Evolutionary conservation across 768 basidiomycete species (phyloP).

Genomic region (Agrocybe chaxingu): DNA sequence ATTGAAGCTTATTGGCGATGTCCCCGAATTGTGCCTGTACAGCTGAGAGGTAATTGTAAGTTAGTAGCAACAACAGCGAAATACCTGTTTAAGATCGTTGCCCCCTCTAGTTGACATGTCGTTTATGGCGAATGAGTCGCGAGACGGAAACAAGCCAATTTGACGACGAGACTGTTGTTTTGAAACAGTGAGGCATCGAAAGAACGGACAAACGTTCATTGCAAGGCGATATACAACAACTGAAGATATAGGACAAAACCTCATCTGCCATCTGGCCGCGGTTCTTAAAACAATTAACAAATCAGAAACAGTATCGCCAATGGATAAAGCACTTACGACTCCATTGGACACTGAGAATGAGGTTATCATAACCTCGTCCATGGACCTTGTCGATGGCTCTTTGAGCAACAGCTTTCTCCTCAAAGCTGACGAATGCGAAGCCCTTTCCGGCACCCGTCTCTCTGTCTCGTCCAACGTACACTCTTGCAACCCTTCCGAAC

Average conservation of each 20-base stretch:
- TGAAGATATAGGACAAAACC: conserved; percentile 6
- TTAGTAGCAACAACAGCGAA: no score
- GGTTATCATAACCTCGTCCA: conserved; percentile 88
- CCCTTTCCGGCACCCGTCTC: conserved; percentile 96
- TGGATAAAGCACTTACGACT: conserved; percentile 42
- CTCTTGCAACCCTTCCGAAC: conserved; percentile 84
- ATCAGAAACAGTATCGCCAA: background rate
- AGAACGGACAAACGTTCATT: background rate
- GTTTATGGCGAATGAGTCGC: no score
- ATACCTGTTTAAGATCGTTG: no score
- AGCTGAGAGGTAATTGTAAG: no score
- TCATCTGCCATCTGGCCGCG: conserved; percentile 33
- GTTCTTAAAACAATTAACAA: conserved; percentile 22
- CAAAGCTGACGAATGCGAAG: conserved; percentile 97
- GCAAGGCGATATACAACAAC: conserved; percentile 7
- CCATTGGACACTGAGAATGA: conserved; percentile 72
- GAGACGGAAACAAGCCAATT: background rate
- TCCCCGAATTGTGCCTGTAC: background rate
- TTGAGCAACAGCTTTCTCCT: conserved; percentile 75
- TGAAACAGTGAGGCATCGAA: background rate
- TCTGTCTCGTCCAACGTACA: conserved; percentile 92
- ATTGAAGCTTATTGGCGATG: background rate
- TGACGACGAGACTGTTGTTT: background rate
- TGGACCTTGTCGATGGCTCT: conserved; percentile 89
- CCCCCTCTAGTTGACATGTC: no score